These are phyloP conservation scores for Salvia splendens DNA, from an alignment of 257 asterid genomes.

Conservation along the genomic window DNA sequence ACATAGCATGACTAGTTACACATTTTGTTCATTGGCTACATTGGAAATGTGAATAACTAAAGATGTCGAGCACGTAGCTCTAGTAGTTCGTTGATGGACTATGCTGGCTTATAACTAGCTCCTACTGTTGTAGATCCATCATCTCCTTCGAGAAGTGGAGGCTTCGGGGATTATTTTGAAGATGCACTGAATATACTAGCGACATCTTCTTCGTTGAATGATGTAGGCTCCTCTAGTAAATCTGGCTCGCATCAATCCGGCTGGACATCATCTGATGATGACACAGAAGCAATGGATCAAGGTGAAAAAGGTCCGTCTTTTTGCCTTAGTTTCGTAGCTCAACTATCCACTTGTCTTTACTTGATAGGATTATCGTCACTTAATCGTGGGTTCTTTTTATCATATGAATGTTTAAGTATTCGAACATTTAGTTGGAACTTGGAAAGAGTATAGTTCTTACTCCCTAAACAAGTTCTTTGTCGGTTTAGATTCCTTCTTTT, in stretches of 20 bases:
- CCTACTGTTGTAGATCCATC: conserved; percentile 50
- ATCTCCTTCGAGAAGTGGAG: conserved; percentile 55
- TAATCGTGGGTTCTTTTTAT: background rate
- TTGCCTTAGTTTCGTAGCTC: conserved; percentile 16
- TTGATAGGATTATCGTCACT: background rate
- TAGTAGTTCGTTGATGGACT: conserved; percentile 11
- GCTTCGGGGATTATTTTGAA: conserved; percentile 51
- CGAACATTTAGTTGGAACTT: conserved; percentile 13
- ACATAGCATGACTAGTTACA: background rate
- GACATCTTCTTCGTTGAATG: conserved; percentile 61
- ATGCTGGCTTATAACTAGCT: conserved; percentile 10
- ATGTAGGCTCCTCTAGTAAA: conserved; percentile 74
- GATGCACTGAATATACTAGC: conserved; percentile 71
- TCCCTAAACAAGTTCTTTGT: no score
- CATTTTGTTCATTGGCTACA: background rate
- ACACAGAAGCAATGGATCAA: conserved; percentile 67
- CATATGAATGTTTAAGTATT: conserved; percentile 1
- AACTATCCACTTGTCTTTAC: conserved; percentile 15
- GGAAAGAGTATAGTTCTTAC: background rate
- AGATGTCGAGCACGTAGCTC: background rate
- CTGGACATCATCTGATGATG: conserved; percentile 96
- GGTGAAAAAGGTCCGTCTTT: conserved; percentile 64
- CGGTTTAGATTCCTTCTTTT: no score
- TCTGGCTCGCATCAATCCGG: conserved; percentile 51
- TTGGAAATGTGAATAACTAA: conserved; percentile 10